phyloP scores from a whole-genome alignment of 306 rosid genomes.

The Benincasa hispida region DNA sequence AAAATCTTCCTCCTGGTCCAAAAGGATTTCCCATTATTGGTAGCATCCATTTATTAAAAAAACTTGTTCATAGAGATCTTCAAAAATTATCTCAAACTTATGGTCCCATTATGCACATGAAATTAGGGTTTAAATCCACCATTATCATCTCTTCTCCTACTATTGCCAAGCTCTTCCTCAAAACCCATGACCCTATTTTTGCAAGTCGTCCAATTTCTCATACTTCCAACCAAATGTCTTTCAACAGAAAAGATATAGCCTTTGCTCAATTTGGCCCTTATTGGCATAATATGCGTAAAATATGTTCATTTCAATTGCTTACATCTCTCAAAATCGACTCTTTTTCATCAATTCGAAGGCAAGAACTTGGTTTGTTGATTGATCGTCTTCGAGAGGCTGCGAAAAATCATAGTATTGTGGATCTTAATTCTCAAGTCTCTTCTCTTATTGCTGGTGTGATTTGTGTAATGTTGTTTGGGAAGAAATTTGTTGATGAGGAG shows the following conservation, averaged over 20 bases:
- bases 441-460: conserved; percentile 20
- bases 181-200: background rate
- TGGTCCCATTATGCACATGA: background rate
- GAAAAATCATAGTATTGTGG: conserved; percentile 15
- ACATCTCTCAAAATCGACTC: conserved; percentile 14
- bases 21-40: conserved; percentile 36
- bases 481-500: conserved; percentile 34
- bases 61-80: background rate
- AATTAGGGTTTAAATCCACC: background rate
- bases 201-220: background rate
- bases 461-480: conserved; percentile 53
- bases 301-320: background rate
- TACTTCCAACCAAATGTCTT: background rate
- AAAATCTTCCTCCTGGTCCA: conserved; percentile 53
- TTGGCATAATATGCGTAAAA: background rate
- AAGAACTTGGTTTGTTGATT: conserved; percentile 29
- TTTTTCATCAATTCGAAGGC: conserved; percentile 38
- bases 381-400: conserved; percentile 21
- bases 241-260: background rate
- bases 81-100: background rate
- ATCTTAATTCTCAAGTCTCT: conserved; percentile 29
- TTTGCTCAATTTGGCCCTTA: background rate
- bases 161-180: background rate
- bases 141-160: background rate
- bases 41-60: background rate